Evolutionary conservation across 257 asterid species (phyloP).

Genomic region (Solanum corneliomulleri): DNA sequence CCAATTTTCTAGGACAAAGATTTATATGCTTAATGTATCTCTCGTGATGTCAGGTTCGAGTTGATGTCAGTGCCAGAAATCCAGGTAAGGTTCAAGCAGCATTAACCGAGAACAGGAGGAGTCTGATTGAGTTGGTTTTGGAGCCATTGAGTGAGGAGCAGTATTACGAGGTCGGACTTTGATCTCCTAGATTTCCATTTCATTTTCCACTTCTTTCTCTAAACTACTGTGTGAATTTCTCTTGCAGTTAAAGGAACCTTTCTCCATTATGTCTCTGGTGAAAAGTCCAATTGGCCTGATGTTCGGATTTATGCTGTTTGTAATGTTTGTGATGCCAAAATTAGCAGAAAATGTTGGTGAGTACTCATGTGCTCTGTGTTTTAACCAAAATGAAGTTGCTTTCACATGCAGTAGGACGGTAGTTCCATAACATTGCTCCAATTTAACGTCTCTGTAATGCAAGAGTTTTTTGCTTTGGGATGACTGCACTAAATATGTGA

Average conservation of each 20-base stretch:
- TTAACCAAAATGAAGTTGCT: neutral
- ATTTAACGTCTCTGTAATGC: neutral
- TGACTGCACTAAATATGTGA: neutral
- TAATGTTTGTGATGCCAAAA: slow-evolving; percentile 94
- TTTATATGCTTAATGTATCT: neutral
- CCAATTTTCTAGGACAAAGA: neutral
- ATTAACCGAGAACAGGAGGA: slow-evolving; percentile 82
- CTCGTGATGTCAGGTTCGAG: slow-evolving; percentile 47
- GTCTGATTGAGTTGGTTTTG: slow-evolving; percentile 66
- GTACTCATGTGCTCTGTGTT: slow-evolving; percentile 5
- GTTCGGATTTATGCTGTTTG: slow-evolving; percentile 86
- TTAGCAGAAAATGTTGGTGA: slow-evolving; percentile 68
- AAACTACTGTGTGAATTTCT: neutral
- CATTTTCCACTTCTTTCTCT: neutral
- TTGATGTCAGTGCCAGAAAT: slow-evolving; percentile 90
- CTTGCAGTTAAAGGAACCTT: slow-evolving; percentile 81
- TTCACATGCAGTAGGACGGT: neutral
- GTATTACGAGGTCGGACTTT: slow-evolving; percentile 60
- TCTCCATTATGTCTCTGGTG: slow-evolving; percentile 53
- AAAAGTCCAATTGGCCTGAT: slow-evolving; percentile 96
- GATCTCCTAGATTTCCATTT: neutral
- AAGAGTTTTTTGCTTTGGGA: neutral
- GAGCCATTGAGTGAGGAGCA: slow-evolving; percentile 89
- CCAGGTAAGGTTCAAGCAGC: slow-evolving; percentile 98
- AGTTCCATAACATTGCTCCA: neutral